Base-by-base conservation (phyloP, 805 yeast species). In the Saccharomycopsis sp. region DNA sequence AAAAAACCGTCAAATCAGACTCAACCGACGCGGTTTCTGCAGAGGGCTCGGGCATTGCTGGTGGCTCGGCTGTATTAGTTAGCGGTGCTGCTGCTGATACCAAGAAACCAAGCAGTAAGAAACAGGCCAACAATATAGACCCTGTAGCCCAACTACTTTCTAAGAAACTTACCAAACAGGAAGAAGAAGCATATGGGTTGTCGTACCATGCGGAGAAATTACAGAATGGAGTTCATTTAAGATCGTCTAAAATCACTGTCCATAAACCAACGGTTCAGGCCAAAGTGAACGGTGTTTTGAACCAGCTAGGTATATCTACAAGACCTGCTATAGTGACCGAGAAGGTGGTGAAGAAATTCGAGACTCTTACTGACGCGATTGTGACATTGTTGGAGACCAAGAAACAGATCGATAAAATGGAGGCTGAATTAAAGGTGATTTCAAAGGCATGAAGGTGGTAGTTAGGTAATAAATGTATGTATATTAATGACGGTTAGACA, bases 251-350 rank as follows among this genome's bases (percentile, higher is more conserved):
- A 68, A 81, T 90, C 56, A 80, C 92, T 0, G 82, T 88, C 0
- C 83, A 86, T 67, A 91, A 91, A 65, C 93, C 96, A 1, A 84
- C 87, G 47, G 75, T 85, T 5, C 91, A 86, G 64, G 75, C 80
- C 24, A 85, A 83, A 66, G 81, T 86, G 7, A 70, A 73, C 29
- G 79, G 81, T 17, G 77, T 84, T 9, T 71, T 93, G 60, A 87
- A 85, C 58, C 99, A 94, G 67, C 72, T 94, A 60, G 91, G 85
- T 2, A 72, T 94, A 8, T 86, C 97, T 0, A 73, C 84, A 2
- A 85, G 86, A 64, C 98, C 98, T 0, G 85, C 85, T 1, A 86
- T 94, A 86, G 93, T 96, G 2, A 88, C 98, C 0, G 82, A 86
- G 41, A 83, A 78, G 56, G 90, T 92, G 0, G 81, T 89, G 71